These are phyloP conservation scores for Coccomyxa sp. DNA, from an alignment of 139 green algal species.

Conservation along the genomic window DNA sequence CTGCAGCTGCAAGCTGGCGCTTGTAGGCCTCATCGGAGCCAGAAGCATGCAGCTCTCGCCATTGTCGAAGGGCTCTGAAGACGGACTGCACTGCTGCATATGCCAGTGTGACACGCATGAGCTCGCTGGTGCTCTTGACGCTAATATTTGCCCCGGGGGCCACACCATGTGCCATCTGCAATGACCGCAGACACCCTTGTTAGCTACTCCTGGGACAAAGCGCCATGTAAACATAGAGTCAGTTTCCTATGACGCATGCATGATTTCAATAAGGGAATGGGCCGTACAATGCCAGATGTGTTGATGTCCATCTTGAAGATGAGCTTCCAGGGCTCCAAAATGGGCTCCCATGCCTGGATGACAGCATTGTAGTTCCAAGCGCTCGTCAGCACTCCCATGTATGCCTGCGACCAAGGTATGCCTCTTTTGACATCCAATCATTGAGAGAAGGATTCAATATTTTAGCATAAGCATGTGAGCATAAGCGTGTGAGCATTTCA, in stretches of 20 bases:
- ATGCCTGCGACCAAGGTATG: constrained; percentile 30
- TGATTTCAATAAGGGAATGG: too few species aligned
- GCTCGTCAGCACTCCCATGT: constrained; percentile 34
- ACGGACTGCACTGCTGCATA: constrained; percentile 34
- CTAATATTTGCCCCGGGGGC: constrained; percentile 35
- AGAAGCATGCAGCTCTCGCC: constrained; percentile 28
- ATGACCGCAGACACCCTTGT: background rate
- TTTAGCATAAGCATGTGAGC: background rate
- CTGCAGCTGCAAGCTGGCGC: constrained; percentile 32
- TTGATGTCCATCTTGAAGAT: constrained; percentile 58
- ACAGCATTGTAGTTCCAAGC: constrained; percentile 61
- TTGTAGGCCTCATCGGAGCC: constrained; percentile 17
- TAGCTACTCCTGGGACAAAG: too few species aligned
- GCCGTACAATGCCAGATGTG: background rate
- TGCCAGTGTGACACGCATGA: constrained; percentile 47
- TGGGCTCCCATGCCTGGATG: constrained; percentile 73
- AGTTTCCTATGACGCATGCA: too few species aligned
- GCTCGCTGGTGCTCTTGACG: constrained; percentile 49
- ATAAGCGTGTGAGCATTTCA: background rate
- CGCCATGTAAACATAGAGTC: too few species aligned
- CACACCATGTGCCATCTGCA: constrained; percentile 32
- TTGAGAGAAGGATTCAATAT: background rate
- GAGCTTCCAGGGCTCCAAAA: constrained; percentile 80
- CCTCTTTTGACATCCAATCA: background rate
- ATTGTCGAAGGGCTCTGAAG: constrained; percentile 43